Evolutionary conservation across 495 filamentous ascomycete species (phyloP).

Genomic region (Xylaria venustula): DNA sequence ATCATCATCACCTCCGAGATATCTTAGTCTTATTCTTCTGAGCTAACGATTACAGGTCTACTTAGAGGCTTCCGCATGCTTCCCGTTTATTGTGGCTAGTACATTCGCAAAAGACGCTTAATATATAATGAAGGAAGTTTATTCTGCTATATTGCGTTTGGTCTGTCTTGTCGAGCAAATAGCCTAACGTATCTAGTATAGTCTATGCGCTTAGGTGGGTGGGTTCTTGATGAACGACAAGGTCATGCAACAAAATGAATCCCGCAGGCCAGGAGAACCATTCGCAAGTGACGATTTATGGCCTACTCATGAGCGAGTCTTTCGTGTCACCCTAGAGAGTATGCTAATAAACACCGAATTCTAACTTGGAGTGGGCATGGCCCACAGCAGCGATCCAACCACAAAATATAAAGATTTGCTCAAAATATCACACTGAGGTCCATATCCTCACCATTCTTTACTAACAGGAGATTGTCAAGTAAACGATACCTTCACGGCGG

Average conservation of each 20-base stretch:
- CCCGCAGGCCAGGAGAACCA: neutral
- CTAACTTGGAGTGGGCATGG: neutral
- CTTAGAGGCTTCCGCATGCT: constrained; percentile 86
- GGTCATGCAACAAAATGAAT: neutral
- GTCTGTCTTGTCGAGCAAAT: neutral
- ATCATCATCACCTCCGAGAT: constrained; percentile 10
- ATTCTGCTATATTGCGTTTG: neutral
- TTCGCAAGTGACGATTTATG: neutral
- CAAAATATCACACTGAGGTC: no score
- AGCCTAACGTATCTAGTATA: neutral
- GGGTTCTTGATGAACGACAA: neutral
- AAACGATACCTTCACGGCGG: no score
- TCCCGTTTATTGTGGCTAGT: constrained; percentile 91
- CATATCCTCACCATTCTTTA: no score
- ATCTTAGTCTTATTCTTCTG: neutral
- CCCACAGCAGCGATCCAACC: no score
- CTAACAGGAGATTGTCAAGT: no score
- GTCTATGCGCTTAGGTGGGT: neutral
- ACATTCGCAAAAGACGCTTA: constrained; percentile 71
- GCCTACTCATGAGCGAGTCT: neutral
- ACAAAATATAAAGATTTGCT: no score
- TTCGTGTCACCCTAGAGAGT: neutral
- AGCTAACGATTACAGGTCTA: constrained; percentile 62
- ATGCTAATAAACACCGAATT: neutral
- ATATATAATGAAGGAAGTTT: neutral